A percentile compares a stretch with the other conserved stretches of the same genome.
phyloP scores from a whole-genome alignment of 2,329 filamentous ascomycete genomes.

The Xylaria sp. region DNA sequence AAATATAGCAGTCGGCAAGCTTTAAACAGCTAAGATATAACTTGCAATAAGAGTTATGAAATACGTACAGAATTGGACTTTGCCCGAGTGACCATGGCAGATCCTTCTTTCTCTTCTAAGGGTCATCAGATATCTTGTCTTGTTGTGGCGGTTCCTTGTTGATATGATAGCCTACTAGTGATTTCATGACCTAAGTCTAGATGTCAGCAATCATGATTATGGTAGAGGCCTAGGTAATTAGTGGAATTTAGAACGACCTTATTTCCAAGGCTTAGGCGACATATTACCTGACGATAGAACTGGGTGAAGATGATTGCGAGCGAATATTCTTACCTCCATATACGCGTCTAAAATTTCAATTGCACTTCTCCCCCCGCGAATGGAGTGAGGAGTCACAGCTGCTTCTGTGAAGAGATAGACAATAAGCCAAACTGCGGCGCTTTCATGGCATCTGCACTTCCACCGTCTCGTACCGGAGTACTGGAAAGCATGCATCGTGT shows the following conservation, averaged over 20 bases:
- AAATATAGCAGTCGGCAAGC: neutral
- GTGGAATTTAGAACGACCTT: too few species aligned
- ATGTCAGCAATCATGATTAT: neutral
- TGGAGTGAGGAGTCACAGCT: constrained; percentile 23
- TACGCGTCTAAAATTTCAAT: constrained; percentile 19
- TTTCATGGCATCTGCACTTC: constrained; percentile 3
- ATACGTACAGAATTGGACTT: constrained; percentile 21
- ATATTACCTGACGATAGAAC: too few species aligned
- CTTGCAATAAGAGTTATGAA: neutral
- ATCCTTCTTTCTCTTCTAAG: constrained; percentile 22
- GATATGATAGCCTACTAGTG: neutral
- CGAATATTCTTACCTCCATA: constrained; percentile 10
- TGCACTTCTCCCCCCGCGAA: constrained; percentile 22
- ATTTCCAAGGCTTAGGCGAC: too few species aligned
- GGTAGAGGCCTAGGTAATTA: too few species aligned
- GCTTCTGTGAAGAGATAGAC: constrained; percentile 28
- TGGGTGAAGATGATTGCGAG: too few species aligned
- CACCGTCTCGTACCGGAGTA: constrained; percentile 17
- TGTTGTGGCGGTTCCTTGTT: neutral
- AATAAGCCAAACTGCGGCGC: constrained; percentile 15
- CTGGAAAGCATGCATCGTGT: constrained; percentile 25
- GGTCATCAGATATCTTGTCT: neutral
- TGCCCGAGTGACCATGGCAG: constrained; percentile 15
- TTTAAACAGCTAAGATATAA: neutral
- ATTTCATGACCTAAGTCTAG: constrained; percentile 15